A percentile compares a stretch with the other conserved stretches of the same genome.
Evolutionary conservation across 2,329 filamentous ascomycete genomes (phyloP).

Genomic region (Trichoderma sp.): DNA sequence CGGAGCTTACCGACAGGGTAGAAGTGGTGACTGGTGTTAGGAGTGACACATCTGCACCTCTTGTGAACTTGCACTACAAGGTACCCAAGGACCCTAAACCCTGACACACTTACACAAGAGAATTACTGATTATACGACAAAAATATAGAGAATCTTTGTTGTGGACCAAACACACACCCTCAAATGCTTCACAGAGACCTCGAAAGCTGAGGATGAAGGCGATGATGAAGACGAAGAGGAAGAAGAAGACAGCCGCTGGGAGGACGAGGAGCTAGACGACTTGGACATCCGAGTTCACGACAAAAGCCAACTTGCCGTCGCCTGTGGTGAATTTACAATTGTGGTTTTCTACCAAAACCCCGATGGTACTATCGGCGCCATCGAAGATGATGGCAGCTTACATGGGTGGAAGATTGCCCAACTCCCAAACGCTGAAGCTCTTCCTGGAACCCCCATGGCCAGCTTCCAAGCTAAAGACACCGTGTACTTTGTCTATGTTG

Average conservation of each 20-base stretch:
- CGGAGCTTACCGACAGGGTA: neutral
- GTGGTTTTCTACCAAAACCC: neutral
- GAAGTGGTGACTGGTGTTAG: neutral
- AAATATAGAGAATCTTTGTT: constrained; percentile 2
- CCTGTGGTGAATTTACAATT: neutral
- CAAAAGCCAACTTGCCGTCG: neutral
- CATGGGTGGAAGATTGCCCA: neutral
- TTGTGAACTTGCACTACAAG: neutral
- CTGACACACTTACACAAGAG: neutral
- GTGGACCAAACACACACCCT: neutral
- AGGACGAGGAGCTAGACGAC: neutral
- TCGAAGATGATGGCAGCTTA: neutral
- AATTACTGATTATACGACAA: neutral
- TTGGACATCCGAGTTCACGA: neutral
- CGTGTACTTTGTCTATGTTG: neutral
- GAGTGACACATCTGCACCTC: neutral
- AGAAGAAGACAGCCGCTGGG: neutral
- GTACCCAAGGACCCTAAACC: neutral
- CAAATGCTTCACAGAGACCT: neutral
- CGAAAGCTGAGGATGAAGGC: neutral
- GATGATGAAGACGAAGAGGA: neutral
- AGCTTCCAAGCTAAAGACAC: neutral
- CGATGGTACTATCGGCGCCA: neutral
- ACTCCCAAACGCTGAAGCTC: neutral
- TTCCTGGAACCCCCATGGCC: neutral